Evolutionary conservation across 305 asterid species (phyloP).

Genomic region (Fraxinus floribunda): DNA sequence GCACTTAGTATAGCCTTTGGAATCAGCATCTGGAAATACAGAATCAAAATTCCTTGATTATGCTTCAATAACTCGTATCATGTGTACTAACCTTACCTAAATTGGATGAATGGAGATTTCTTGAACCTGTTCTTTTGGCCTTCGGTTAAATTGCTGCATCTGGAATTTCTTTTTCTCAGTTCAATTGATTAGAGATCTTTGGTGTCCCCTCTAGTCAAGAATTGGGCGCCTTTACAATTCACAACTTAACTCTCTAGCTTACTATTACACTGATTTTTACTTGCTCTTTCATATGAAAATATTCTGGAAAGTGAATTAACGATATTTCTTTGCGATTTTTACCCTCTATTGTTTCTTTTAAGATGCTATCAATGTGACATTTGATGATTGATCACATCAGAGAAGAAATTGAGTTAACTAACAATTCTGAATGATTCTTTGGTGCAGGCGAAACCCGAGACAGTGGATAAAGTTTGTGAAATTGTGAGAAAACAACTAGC

Average conservation of each 20-base stretch:
- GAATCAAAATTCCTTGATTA: not conserved
- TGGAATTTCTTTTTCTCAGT: not conserved
- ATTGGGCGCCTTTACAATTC: not conserved
- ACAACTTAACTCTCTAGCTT: not conserved
- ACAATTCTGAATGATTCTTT: slow-evolving; percentile 14
- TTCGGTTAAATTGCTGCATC: not conserved
- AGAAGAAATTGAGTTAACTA: not conserved
- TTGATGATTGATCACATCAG: not conserved
- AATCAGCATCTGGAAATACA: not conserved
- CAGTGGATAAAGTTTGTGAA: slow-evolving; percentile 65
- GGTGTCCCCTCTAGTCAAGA: not conserved
- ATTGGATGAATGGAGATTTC: not conserved
- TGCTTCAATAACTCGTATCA: not conserved
- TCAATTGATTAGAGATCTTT: not conserved
- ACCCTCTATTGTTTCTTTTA: not conserved
- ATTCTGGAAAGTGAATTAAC: not conserved
- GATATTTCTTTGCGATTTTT: not conserved
- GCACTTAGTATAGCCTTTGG: not conserved
- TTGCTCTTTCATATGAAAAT: not conserved
- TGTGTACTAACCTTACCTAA: not conserved
- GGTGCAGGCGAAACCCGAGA: slow-evolving; percentile 86
- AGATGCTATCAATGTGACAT: not conserved
- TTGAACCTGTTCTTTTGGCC: not conserved
- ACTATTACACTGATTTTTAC: not conserved
- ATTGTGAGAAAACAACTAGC: slow-evolving; percentile 97